These are phyloP conservation scores for Sordariomycetes sp. DNA, from an alignment of 2,329 filamentous ascomycete species.

Conservation along the genomic window DNA sequence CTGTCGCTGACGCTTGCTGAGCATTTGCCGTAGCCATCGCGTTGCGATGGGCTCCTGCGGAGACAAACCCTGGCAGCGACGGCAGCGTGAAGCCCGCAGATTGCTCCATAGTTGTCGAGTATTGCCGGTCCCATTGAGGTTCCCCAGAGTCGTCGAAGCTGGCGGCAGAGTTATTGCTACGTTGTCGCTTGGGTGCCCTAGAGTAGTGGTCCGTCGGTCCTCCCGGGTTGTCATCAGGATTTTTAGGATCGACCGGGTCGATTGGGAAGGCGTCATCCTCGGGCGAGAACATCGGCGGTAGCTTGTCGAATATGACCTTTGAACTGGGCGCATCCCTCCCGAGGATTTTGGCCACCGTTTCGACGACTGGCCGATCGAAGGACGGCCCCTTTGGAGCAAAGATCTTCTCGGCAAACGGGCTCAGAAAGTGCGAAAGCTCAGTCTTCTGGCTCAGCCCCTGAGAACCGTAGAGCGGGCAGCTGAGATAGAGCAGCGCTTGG, in stretches of 20 bases:
- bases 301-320: slow-evolving; percentile 40
- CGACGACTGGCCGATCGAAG: slow-evolving; percentile 52
- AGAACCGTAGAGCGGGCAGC: slow-evolving; percentile 62
- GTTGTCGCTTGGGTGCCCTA: slow-evolving; percentile 19
- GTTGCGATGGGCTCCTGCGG: slow-evolving; percentile 45
- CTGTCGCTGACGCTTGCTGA: slow-evolving; percentile 8
- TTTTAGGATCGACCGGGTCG: slow-evolving; percentile 41
- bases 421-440: slow-evolving; percentile 64
- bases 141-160: slow-evolving; percentile 11
- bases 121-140: slow-evolving; percentile 31
- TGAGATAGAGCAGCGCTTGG: slow-evolving; percentile 77
- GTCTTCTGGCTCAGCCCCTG: slow-evolving; percentile 48
- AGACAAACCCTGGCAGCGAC: slow-evolving; percentile 50
- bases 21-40: slow-evolving; percentile 17
- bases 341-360: slow-evolving; percentile 63
- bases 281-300: slow-evolving; percentile 43
- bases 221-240: slow-evolving; percentile 10
- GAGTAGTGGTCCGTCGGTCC: slow-evolving; percentile 9
- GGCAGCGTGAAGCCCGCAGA: slow-evolving; percentile 49
- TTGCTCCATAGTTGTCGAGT: slow-evolving; percentile 54
- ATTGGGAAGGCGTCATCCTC: slow-evolving; percentile 63
- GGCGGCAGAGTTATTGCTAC: slow-evolving; percentile 9
- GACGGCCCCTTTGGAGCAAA: slow-evolving; percentile 58
- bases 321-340: slow-evolving; percentile 50
- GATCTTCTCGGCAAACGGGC: slow-evolving; percentile 27